phyloP scores from a whole-genome alignment of 1,139 yeast genomes.

The Scheffersomyces insectosa region DNA sequence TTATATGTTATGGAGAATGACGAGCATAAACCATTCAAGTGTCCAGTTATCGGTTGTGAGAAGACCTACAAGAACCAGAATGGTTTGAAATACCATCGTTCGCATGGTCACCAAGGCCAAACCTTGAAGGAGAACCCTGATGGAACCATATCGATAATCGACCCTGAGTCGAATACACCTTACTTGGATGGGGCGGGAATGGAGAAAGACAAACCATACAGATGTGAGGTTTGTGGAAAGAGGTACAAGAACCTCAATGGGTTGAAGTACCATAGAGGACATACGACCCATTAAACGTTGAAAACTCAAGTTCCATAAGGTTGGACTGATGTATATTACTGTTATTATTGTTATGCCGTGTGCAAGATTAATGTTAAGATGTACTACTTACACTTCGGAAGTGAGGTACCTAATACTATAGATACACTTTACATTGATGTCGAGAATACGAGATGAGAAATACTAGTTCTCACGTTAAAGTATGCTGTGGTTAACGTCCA shows the following conservation, averaged over 20 bases:
- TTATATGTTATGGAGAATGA: constrained; percentile 89
- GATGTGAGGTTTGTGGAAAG: constrained; percentile 98
- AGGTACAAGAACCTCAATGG: constrained; percentile 96
- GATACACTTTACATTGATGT: too few relatives aligned
- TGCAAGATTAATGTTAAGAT: too few relatives aligned
- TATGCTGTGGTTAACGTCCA: too few relatives aligned
- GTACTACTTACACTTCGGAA: too few relatives aligned
- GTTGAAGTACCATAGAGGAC: constrained; percentile 94
- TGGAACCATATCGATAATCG: constrained; percentile 89
- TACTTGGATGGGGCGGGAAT: constrained; percentile 89
- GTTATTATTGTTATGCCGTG: not conserved
- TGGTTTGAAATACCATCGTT: constrained; percentile 91
- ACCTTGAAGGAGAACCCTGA: constrained; percentile 87
- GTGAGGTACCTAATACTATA: too few relatives aligned
- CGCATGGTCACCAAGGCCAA: constrained; percentile 97
- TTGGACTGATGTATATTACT: not conserved
- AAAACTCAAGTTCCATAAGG: not conserved
- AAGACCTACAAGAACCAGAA: constrained; percentile 96
- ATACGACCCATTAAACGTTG: constrained; percentile 79
- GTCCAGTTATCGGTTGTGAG: constrained; percentile 98
- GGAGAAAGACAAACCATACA: constrained; percentile 96
- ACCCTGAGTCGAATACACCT: constrained; percentile 89
- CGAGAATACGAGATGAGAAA: too few relatives aligned
- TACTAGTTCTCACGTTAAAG: too few relatives aligned
- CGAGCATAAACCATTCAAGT: constrained; percentile 92